Base-by-base conservation (phyloP, 2,329 filamentous ascomycete species). In the Diaporthe batatas region DNA sequence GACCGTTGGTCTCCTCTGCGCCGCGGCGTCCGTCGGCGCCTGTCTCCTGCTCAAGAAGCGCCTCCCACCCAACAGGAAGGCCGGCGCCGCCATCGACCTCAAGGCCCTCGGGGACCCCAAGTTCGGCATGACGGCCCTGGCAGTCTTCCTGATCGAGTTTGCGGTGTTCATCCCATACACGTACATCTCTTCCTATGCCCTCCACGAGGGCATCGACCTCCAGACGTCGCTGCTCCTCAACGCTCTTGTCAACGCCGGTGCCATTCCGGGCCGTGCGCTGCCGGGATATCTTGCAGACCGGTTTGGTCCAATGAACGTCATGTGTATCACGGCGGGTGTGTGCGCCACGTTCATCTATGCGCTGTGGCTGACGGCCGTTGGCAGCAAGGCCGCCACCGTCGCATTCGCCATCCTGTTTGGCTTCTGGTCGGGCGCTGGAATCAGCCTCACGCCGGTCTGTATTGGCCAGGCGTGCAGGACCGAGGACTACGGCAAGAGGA, bases 271-370 rank as follows among this genome's bases (percentile, higher is more conserved):
- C 2, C 91, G 96, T 49, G 91, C 91, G 79, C 84, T 95, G 1
- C 94, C 94, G 0, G 95, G 95, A 0, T 93, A 92, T 79, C 88
- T 93, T 74, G 92, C 94, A 2, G 96, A 98, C 81, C 88, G 88
- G 55, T 84, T 96, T n/a, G 96, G 96, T 0, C 90, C 94, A 1
- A 97, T 94, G 84, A 98, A 98, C 79, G 90, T 91, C 39, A 94
- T 95, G 83, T 90, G 97, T 74, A 82, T 91, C n/a, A 91, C 92
- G 0, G 86, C 94, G 12, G 81, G 88, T 2, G 82, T 94, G 3
- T 87, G 86, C 16, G 79, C 87, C 67, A 82, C 93, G 3, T 90
- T 90, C 3, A 92, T 91, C 42, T 84, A 95, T 32, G 92, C 87
- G 29, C 85, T 98, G 2, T 98, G 95, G 95, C 86, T 98, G 32